These are phyloP conservation scores for Talaromyces sp. DNA, from an alignment of 2,329 filamentous ascomycete genomes.

Conservation along the genomic window DNA sequence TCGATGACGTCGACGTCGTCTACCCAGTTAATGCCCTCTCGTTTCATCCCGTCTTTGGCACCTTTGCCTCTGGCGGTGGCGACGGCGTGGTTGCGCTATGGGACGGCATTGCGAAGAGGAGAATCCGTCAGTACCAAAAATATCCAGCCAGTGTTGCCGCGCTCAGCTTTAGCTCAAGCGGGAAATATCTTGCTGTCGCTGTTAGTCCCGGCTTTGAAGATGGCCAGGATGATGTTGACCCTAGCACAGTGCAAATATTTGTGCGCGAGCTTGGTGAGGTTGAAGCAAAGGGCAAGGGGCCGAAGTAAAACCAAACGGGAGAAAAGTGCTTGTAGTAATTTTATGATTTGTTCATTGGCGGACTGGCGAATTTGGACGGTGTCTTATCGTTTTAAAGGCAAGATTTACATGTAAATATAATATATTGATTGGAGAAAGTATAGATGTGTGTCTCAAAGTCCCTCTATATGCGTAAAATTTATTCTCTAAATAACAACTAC, in stretches of 20 bases:
- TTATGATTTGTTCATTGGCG: constrained; percentile 7
- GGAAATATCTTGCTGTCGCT: constrained; percentile 70
- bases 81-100: constrained; percentile 89
- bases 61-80: constrained; percentile 83
- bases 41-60: constrained; percentile 77
- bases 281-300: constrained; percentile 79
- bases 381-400: not conserved
- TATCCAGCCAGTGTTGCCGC: constrained; percentile 73
- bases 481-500: not conserved
- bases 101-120: constrained; percentile 85
- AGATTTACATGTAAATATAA: not conserved
- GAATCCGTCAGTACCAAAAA: constrained; percentile 83
- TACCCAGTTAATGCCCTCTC: constrained; percentile 87
- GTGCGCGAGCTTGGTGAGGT: constrained; percentile 79
- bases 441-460: not conserved
- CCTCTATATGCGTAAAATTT: not conserved
- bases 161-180: constrained; percentile 70
- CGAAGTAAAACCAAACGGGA: constrained; percentile 46
- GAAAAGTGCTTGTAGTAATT: not conserved
- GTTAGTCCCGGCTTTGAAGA: constrained; percentile 85
- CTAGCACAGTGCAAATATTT: constrained; percentile 68
- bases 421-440: constrained; percentile 4
- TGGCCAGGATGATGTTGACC: constrained; percentile 68
- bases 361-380: constrained; percentile 1
- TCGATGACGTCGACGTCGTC: constrained; percentile 68